phyloP scores from a whole-genome alignment of 441 rosid species.

The Melastoma candidum region DNA sequence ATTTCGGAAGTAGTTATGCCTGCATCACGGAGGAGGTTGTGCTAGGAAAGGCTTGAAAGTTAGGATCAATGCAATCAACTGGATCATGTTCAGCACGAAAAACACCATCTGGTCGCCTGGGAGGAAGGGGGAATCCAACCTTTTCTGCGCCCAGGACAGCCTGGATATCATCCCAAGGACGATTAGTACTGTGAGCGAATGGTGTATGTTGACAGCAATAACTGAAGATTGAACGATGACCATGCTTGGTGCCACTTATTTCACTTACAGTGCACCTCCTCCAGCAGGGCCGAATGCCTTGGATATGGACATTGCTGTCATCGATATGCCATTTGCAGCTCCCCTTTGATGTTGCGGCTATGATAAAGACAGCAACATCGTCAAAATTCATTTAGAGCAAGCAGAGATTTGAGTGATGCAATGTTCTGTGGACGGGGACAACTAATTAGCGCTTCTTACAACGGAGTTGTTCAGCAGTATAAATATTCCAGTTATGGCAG shows the following conservation, averaged over 20 bases:
- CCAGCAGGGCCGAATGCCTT: conserved; percentile 76
- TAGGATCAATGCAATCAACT: too few relatives aligned
- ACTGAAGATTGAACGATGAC: background rate
- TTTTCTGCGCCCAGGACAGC: conserved; percentile 36
- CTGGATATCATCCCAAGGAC: conserved; percentile 12
- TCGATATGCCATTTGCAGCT: conserved; percentile 69
- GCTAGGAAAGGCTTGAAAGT: too few relatives aligned
- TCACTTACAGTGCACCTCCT: conserved; percentile 48
- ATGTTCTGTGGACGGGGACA: background rate
- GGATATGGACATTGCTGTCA: conserved; percentile 69
- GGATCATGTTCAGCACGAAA: too few relatives aligned
- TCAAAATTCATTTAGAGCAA: background rate
- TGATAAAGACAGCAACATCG: conserved; percentile 1
- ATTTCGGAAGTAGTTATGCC: too few relatives aligned
- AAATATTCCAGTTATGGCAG: conserved; percentile 46
- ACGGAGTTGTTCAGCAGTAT: conserved; percentile 51
- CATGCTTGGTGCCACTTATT: conserved; percentile 1
- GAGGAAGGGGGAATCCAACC: conserved; percentile 22
- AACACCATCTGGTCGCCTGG: too few relatives aligned
- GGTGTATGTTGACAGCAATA: background rate
- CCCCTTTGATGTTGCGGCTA: conserved; percentile 59
- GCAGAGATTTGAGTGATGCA: too few relatives aligned
- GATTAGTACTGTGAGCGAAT: background rate
- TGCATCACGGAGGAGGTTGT: too few relatives aligned
- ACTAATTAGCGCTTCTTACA: conserved; percentile 19